phyloP scores from a whole-genome alignment of 208 protist species.

The Trypanosoma mega region DNA sequence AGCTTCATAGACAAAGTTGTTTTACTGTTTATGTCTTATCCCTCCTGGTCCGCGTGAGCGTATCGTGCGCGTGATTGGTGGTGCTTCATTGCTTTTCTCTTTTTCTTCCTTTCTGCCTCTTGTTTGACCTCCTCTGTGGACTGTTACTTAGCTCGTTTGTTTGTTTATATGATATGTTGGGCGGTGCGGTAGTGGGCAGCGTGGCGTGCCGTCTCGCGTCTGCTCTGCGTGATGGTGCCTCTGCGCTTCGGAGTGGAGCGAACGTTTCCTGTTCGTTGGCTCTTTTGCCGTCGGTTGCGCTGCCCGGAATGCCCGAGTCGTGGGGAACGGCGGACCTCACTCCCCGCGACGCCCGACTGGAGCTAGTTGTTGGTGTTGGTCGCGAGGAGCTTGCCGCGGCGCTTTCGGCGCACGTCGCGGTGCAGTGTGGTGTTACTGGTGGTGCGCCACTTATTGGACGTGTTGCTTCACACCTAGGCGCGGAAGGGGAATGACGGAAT shows the following conservation, averaged over 20 bases:
- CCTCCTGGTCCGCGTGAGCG: too few relatives aligned
- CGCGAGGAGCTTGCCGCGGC: constrained; percentile 1
- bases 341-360: constrained; percentile 2
- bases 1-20: too few relatives aligned
- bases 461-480: neutral
- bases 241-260: neutral
- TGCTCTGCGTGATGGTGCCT: constrained; percentile 13
- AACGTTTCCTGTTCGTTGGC: constrained; percentile 16
- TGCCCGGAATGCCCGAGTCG: constrained; percentile 1
- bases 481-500: neutral
- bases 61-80: too few relatives aligned
- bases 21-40: too few relatives aligned
- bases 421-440: neutral
- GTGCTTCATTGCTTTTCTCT: too few relatives aligned
- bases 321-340: constrained; percentile 18
- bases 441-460: neutral
- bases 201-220: constrained; percentile 7
- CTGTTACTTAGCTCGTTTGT: too few relatives aligned
- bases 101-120: too few relatives aligned
- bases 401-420: neutral
- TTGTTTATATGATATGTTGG: too few relatives aligned
- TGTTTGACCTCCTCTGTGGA: too few relatives aligned
- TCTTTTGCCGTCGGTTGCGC: constrained; percentile 9
- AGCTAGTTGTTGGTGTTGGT: constrained; percentile 19
- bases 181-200: too few relatives aligned